Base-by-base conservation (phyloP, 2,329 filamentous ascomycete species). In the Acarospora socialis region DNA sequence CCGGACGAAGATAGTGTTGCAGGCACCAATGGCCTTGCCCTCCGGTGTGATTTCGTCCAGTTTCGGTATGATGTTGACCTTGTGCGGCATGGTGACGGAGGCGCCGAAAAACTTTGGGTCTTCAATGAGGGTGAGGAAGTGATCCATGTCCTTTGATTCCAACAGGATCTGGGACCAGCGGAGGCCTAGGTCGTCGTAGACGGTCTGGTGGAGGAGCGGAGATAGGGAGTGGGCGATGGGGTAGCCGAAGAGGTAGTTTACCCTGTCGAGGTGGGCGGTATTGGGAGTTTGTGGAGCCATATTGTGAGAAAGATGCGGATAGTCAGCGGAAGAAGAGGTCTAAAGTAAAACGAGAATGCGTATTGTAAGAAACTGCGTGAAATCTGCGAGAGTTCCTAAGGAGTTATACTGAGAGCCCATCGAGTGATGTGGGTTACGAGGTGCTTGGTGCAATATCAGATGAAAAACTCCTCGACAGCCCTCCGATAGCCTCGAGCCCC, bases 31-130 rank as follows among this genome's bases (percentile, higher is more conserved):
- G 14, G 26, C 30, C 2, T 32, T 49, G 9, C 42, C 48, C 30
- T 36, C 41, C 14, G 34, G 37, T 18, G 37, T 76, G 57, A 45
- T 68, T n/a, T 60, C 54, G 3, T 73, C 54, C 6, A 65, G 57
- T 12, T 67, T 49, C 6, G 68, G 65, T 9, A 74, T 48, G 14
- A 75, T 50, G 9, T 66, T 70, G 32, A 81, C 76, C 20, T 30
- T 30, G 15, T 30, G 28, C 14, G 28, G 28, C 28, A 18, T 38
- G 41, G 34, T 47, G 39, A 12, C 53, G 31, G 5, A 44, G 46
- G 13, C 51, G 28, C 15, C 37, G 42, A 19, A 47, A 49, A 31
- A 36, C 8, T 30, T 18, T 4, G 35, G 24, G 3, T 23, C 17
- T 12, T 33, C 20, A 7, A 40, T 21, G 7, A 27, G 25, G 8